Conservation (phyloP, 495 filamentous ascomycete genomes). For the Penicillium longicatenatum region DNA sequence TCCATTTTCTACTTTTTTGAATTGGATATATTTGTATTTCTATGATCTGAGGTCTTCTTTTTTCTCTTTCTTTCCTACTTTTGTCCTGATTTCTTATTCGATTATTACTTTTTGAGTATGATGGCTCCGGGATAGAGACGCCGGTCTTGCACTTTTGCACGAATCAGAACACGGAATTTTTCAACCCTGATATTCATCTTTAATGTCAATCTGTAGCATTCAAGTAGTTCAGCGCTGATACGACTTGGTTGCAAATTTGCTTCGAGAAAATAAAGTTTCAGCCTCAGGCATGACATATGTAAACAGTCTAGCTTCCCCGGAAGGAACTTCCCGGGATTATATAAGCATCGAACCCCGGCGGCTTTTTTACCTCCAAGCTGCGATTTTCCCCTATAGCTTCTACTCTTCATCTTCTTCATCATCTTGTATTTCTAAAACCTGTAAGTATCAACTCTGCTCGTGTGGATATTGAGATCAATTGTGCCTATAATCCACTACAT, state of each 20-base stretch:
- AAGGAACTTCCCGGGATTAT: slow-evolving; percentile 19
- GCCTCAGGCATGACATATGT: background rate
- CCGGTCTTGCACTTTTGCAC: slow-evolving; percentile 14
- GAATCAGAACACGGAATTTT: slow-evolving; percentile 10
- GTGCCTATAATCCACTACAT: background rate
- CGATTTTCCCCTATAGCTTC: slow-evolving; percentile 29
- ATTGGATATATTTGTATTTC: slow-evolving; percentile 9
- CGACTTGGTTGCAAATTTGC: too few relatives aligned
- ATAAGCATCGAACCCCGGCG: slow-evolving; percentile 21
- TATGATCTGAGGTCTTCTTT: slow-evolving; percentile 14
- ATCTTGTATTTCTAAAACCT: slow-evolving; percentile 19
- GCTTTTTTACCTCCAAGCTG: slow-evolving; percentile 30
- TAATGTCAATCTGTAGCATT: background rate
- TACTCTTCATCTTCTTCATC: slow-evolving; percentile 12
- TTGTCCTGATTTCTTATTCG: background rate
- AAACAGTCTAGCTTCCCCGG: slow-evolving; percentile 9
- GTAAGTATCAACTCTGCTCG: slow-evolving; percentile 19
- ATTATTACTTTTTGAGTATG: background rate
- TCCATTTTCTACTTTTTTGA: slow-evolving; percentile 12
- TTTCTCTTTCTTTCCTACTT: slow-evolving; percentile 6
- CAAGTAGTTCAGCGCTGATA: background rate
- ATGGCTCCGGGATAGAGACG: slow-evolving; percentile 5
- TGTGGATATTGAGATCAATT: background rate
- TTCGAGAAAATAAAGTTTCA: background rate
- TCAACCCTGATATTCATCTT: background rate